Evolutionary conservation across 495 filamentous ascomycete species (phyloP).

Genomic region (Cenococcum geophilum): DNA sequence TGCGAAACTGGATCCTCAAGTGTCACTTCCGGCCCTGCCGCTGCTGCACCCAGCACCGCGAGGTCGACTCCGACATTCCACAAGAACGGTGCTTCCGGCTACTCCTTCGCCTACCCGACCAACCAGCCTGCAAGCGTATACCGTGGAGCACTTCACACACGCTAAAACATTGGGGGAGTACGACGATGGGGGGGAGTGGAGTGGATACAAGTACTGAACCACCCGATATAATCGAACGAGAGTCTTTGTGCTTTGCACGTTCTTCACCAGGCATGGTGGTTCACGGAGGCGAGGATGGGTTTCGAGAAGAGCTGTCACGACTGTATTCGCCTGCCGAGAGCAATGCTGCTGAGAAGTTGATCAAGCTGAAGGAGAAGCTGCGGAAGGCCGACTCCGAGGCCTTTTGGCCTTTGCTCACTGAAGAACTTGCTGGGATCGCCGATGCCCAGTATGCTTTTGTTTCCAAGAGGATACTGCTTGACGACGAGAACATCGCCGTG

Average conservation of each 20-base stretch:
- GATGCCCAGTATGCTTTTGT: conserved; percentile 68
- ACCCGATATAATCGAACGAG: conserved; percentile 30
- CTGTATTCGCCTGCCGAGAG: conserved; percentile 52
- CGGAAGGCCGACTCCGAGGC: conserved; percentile 50
- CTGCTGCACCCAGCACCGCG: not conserved
- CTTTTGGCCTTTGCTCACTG: conserved; percentile 64
- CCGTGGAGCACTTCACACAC: not conserved
- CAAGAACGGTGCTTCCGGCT: not conserved
- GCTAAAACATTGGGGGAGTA: not conserved
- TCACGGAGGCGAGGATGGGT: conserved; percentile 48
- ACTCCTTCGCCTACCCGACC: not conserved
- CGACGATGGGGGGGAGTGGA: not conserved
- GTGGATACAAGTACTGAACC: conserved; percentile 10
- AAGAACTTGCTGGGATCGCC: conserved; percentile 57
- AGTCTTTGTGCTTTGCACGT: conserved; percentile 29
- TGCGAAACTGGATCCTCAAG: not conserved
- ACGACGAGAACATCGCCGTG: conserved; percentile 51
- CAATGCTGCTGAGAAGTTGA: conserved; percentile 56
- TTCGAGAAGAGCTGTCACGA: conserved; percentile 42
- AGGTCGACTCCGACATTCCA: not conserved
- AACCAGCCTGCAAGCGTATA: not conserved
- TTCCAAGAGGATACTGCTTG: conserved; percentile 56
- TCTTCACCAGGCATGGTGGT: conserved; percentile 30
- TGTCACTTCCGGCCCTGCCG: not conserved
- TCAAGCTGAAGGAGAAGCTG: conserved; percentile 57